Evolutionary conservation across 169 alveolate species (phyloP).

Genomic region (Eimeria maxima): DNA sequence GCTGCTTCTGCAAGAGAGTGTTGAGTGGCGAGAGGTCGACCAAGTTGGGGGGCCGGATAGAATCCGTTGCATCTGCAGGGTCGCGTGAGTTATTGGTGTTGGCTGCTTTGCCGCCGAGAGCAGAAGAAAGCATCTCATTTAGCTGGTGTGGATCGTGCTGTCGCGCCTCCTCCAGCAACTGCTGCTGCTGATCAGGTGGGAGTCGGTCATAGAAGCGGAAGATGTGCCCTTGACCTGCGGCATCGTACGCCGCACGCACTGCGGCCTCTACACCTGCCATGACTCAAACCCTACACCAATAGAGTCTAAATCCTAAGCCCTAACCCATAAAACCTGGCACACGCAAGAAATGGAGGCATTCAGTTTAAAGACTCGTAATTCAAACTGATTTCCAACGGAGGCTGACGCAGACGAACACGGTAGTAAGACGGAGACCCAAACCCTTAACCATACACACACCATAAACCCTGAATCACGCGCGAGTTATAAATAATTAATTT

Average conservation of each 20-base stretch:
- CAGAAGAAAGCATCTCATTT: neutral
- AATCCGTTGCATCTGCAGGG: no score
- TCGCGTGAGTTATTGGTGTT: neutral
- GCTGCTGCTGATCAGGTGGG: slow-evolving; percentile 1
- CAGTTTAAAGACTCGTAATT: no score
- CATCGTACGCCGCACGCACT: slow-evolving; percentile 14
- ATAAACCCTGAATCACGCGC: neutral
- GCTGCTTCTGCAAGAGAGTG: neutral
- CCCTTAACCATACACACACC: neutral
- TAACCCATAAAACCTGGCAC: neutral
- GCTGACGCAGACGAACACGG: neutral
- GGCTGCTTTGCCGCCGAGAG: neutral
- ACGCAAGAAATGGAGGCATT: neutral
- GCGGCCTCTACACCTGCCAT: neutral
- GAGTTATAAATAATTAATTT: neutral
- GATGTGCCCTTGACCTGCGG: slow-evolving; percentile 26
- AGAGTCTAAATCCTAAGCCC: neutral
- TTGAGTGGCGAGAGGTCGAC: slow-evolving; percentile 5
- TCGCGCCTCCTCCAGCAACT: neutral
- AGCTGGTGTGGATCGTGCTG: neutral
- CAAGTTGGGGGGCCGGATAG: neutral
- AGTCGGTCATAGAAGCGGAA: slow-evolving; percentile 19
- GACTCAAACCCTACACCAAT: neutral
- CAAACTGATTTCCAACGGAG: neutral
- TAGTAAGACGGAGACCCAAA: neutral